Base-by-base conservation (phyloP, 2,329 filamentous ascomycete genomes). In the Intubia oerlemansii region DNA sequence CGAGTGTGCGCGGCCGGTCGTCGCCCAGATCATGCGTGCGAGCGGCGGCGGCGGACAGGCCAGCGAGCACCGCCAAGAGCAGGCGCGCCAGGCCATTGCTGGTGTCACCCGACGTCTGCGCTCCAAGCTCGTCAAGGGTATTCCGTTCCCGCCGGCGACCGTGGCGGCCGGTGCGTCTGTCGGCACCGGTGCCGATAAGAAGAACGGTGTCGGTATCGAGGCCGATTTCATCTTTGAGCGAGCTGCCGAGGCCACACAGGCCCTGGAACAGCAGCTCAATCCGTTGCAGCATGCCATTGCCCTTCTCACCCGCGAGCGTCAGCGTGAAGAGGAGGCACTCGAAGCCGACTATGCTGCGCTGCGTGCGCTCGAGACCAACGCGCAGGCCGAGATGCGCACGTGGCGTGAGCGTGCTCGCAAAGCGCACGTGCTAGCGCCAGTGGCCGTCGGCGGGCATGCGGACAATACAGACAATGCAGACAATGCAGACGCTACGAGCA, bases 171-270 rank as follows among this genome's bases (percentile, higher is more conserved):
- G 17, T 9, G 27, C 16, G 21, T n/a, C n/a, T n/a, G 10, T 10
- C 10, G 16, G 9, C n/a, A 11, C 7, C 7, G 14, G 14, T 17
- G 8, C 19, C 8, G 24, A 31, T 4, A 15, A 19, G 12, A 17
- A 8, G 15, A 55, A 27, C n/a, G 17, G 15, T 22, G 20, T 51
- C 7, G 52, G 56, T 11, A 56, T 65, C 28, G 62, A 61, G 25
- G 52, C 57, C 17, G 67, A 74, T 41, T 63, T 80, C 26, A 61
- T 75, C 40, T 71, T 71, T 36, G 72, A 79, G 42, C 62, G 57
- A 39, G 60, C 71, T 10, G 51, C 73, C 7, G 62, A 70, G 39
- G 60, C 59, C n/a, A 65, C 65, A 35, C 50, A 55, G 32, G 47
- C 47, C 7, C 46, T 74, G 16, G 63, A 75, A 42, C 51, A 51